A percentile compares a stretch with the other conserved stretches of the same genome.
phyloP scores from a whole-genome alignment of 2,329 filamentous ascomycete species.

The Alternaria sp. region DNA sequence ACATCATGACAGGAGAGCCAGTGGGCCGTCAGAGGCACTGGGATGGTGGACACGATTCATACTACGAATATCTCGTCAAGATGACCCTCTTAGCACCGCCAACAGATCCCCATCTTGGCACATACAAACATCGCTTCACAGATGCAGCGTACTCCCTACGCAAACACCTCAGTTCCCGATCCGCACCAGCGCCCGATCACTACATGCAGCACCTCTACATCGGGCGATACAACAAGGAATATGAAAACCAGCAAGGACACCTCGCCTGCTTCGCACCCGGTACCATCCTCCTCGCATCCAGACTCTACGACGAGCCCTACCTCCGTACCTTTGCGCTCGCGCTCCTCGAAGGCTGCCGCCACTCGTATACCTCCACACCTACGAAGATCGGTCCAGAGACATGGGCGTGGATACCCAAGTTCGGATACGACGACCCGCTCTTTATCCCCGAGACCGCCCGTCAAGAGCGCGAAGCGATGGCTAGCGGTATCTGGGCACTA shows the following conservation, averaged over 20 bases:
- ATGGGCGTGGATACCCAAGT: slow-evolving; percentile 49
- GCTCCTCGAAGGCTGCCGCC: slow-evolving; percentile 50
- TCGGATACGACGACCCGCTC: slow-evolving; percentile 39
- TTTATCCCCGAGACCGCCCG: slow-evolving; percentile 37
- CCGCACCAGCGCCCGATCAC: slow-evolving; percentile 40
- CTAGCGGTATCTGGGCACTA: slow-evolving; percentile 43
- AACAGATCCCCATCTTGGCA: slow-evolving; percentile 41
- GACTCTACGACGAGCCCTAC: slow-evolving; percentile 38
- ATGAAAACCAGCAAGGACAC: slow-evolving; percentile 49
- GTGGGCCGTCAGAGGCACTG: slow-evolving; percentile 49
- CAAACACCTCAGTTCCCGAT: slow-evolving; percentile 44
- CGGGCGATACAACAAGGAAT: slow-evolving; percentile 40
- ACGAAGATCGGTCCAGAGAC: slow-evolving; percentile 48
- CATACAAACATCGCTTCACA: slow-evolving; percentile 44
- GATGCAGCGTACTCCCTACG: slow-evolving; percentile 46
- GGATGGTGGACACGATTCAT: slow-evolving; percentile 54
- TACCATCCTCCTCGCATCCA: slow-evolving; percentile 48
- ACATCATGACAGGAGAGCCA: slow-evolving; percentile 52
- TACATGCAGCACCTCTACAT: slow-evolving; percentile 50
- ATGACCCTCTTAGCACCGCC: slow-evolving; percentile 47
- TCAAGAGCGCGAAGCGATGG: slow-evolving; percentile 35
- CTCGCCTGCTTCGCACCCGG: slow-evolving; percentile 51
- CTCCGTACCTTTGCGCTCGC: slow-evolving; percentile 47
- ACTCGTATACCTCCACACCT: slow-evolving; percentile 46
- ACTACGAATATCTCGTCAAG: slow-evolving; percentile 53